Evolutionary conservation across 768 basidiomycete species (phyloP).

Genomic region (Psilocybe tampanensis): DNA sequence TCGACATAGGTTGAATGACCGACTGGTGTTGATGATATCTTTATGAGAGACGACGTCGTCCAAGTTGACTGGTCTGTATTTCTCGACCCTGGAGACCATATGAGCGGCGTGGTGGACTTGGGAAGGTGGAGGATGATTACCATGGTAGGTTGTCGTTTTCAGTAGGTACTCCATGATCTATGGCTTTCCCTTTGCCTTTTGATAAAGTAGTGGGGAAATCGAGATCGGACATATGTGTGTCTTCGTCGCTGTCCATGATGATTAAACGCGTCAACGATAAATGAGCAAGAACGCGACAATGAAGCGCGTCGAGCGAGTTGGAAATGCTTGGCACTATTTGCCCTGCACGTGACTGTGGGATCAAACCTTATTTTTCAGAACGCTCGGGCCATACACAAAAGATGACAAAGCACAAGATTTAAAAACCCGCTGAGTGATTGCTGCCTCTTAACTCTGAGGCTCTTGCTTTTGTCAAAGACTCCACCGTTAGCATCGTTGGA

Average conservation of each 20-base stretch:
- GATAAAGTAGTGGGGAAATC: slow-evolving; percentile 37
- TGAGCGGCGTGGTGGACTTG: slow-evolving; percentile 4
- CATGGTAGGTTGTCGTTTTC: slow-evolving; percentile 82
- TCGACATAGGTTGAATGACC: slow-evolving; percentile 28
- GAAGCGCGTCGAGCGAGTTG: slow-evolving; percentile 19
- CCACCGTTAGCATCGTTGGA: slow-evolving; percentile 90
- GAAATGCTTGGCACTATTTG: slow-evolving; percentile 21
- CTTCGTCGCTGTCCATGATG: slow-evolving; percentile 64
- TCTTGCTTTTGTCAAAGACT: slow-evolving; percentile 90
- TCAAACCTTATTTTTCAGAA: slow-evolving; percentile 32
- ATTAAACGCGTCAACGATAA: slow-evolving; percentile 11
- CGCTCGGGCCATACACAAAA: slow-evolving; percentile 45
- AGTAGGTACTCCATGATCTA: slow-evolving; percentile 38
- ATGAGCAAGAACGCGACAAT: slow-evolving; percentile 1
- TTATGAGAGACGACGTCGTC: slow-evolving; percentile 97
- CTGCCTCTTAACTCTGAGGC: slow-evolving; percentile 33
- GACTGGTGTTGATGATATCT: slow-evolving; percentile 94
- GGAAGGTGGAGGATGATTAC: slow-evolving; percentile 42
- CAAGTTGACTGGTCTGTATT: slow-evolving; percentile 90
- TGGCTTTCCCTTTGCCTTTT: slow-evolving; percentile 76
- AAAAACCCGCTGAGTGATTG: slow-evolving; percentile 20
- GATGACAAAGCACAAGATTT: slow-evolving; percentile 39
- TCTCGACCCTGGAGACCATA: slow-evolving; percentile 80
- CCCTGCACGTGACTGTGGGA: slow-evolving; percentile 14
- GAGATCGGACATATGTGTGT: slow-evolving; percentile 51